Evolutionary conservation across 176 grass and related monocot genomes (phyloP).

Genomic region (Dactylis glomerata): DNA sequence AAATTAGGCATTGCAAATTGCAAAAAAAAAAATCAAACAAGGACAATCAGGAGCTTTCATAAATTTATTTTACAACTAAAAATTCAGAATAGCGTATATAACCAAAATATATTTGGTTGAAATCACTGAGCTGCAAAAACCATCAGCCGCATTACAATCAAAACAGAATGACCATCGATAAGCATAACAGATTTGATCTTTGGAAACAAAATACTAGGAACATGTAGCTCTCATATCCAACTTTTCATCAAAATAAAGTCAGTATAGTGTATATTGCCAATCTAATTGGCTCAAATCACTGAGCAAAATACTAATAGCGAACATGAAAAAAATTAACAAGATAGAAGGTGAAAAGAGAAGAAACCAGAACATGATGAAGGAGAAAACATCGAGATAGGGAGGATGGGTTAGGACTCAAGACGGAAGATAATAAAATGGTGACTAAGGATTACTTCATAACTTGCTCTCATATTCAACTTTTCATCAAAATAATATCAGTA

Average conservation of each 20-base stretch:
- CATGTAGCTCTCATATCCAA: too few relatives aligned
- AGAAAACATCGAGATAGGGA: neutral
- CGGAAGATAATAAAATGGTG: too few relatives aligned
- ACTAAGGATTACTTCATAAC: neutral
- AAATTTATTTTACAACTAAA: slow-evolving; percentile 23
- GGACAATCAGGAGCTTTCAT: slow-evolving; percentile 6
- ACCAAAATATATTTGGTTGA: slow-evolving; percentile 31
- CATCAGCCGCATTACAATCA: neutral
- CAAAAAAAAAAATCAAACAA: neutral
- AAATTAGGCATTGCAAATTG: neutral
- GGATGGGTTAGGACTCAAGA: too few relatives aligned
- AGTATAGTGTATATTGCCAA: too few relatives aligned
- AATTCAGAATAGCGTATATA: slow-evolving; percentile 60
- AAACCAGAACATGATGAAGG: neutral
- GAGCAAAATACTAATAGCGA: too few relatives aligned
- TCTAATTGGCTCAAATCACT: too few relatives aligned
- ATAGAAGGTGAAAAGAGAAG: neutral
- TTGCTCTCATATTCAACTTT: slow-evolving; percentile 37
- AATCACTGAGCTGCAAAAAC: slow-evolving; percentile 26
- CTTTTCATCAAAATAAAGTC: too few relatives aligned
- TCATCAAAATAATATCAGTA: slow-evolving; percentile 37
- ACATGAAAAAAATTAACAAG: neutral
- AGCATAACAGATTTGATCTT: neutral
- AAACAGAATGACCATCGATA: neutral
- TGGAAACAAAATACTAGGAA: neutral